These are phyloP conservation scores for Aspergillus brunneoviolaceus DNA, from an alignment of 2,329 filamentous ascomycete species.

Conservation along the genomic window DNA sequence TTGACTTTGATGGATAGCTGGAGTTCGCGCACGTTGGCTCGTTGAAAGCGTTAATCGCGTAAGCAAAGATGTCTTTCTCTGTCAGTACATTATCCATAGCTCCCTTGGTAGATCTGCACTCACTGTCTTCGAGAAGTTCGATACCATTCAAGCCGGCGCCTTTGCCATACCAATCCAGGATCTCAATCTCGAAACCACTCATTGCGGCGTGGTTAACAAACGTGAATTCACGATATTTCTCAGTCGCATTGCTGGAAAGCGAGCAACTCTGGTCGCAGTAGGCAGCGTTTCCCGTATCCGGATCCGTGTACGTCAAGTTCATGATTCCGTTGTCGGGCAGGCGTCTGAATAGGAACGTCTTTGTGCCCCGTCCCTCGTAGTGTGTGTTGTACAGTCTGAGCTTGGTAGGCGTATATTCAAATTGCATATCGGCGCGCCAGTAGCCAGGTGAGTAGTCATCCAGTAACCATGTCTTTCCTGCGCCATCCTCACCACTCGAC, in stretches of 20 bases:
- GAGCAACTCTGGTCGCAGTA: slow-evolving; percentile 82
- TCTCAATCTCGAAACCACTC: slow-evolving; percentile 80
- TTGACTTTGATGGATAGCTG: slow-evolving; percentile 64
- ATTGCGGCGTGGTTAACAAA: slow-evolving; percentile 89
- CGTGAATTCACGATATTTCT: slow-evolving; percentile 80
- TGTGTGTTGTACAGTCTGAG: slow-evolving; percentile 86
- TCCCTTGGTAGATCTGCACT: slow-evolving; percentile 18
- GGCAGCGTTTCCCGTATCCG: slow-evolving; percentile 62
- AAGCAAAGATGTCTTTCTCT: slow-evolving; percentile 68
- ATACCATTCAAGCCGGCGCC: slow-evolving; percentile 85
- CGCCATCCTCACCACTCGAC: slow-evolving; percentile 61
- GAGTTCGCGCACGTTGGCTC: slow-evolving; percentile 75
- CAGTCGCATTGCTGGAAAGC: slow-evolving; percentile 67
- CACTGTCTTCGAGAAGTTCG: slow-evolving; percentile 76
- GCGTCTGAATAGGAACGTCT: slow-evolving; percentile 82
- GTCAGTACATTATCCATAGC: slow-evolving; percentile 15
- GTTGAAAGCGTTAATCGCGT: slow-evolving; percentile 84
- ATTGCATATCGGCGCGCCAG: slow-evolving; percentile 81
- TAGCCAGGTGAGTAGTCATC: slow-evolving; percentile 72
- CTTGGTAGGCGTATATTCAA: slow-evolving; percentile 83
- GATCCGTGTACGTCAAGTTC: slow-evolving; percentile 89
- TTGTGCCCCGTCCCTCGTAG: slow-evolving; percentile 78
- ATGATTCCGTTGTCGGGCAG: slow-evolving; percentile 88
- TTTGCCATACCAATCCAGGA: slow-evolving; percentile 80
- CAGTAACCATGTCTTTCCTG: slow-evolving; percentile 82